A percentile compares a stretch with the other conserved stretches of the same genome.
Evolutionary conservation across 1,284 basidiomycete species (phyloP).

Genomic region (Entoloma clypeatum): DNA sequence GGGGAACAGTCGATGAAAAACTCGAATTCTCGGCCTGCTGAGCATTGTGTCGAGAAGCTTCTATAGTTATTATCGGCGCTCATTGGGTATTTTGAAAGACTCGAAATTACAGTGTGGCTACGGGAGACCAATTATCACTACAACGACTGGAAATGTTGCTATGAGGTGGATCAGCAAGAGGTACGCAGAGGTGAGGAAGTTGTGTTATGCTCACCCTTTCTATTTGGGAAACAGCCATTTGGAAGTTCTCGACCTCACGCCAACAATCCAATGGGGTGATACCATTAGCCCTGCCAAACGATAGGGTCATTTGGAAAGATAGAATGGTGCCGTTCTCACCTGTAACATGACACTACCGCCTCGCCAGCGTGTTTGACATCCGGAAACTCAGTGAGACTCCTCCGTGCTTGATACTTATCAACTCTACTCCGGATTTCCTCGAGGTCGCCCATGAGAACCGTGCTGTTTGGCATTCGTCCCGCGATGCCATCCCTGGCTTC

Average conservation of each 20-base stretch:
- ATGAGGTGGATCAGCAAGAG: slow-evolving; percentile 7
- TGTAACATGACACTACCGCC: slow-evolving; percentile 70
- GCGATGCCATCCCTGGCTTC: slow-evolving; percentile 25
- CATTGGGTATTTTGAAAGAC: neutral
- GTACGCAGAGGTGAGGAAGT: slow-evolving; percentile 7
- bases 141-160: slow-evolving; percentile 57
- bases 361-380: slow-evolving; percentile 56
- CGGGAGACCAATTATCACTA: too few relatives aligned
- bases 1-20: slow-evolving; percentile 2
- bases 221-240: slow-evolving; percentile 59
- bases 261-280: slow-evolving; percentile 71
- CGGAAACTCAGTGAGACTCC: slow-evolving; percentile 51
- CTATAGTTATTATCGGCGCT: slow-evolving; percentile 3
- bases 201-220: slow-evolving; percentile 44
- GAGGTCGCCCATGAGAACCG: slow-evolving; percentile 63
- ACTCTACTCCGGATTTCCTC: slow-evolving; percentile 70
- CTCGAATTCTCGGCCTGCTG: slow-evolving; percentile 8
- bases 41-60: too few relatives aligned
- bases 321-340: slow-evolving; percentile 37
- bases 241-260: slow-evolving; percentile 73
- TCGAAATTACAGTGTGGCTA: slow-evolving; percentile 26
- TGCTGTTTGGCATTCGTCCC: slow-evolving; percentile 55
- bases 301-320: slow-evolving; percentile 10
- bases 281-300: slow-evolving; percentile 48
- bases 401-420: slow-evolving; percentile 64